Conservation (phyloP, 352 stramenopile species). For the Pythium insidiosum region DNA sequence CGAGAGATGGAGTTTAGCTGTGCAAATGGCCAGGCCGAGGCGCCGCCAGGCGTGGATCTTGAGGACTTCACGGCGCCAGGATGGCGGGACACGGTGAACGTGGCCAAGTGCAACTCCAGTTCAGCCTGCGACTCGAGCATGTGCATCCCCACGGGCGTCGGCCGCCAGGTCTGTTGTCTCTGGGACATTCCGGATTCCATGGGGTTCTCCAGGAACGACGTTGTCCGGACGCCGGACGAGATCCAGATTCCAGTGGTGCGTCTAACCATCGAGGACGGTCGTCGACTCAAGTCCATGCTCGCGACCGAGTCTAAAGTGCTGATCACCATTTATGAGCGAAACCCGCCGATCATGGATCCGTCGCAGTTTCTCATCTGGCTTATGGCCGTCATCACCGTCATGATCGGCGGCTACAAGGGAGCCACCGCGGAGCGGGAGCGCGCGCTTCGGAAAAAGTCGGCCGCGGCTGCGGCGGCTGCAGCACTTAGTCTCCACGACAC, state of each 20-base stretch:
- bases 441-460: conserved; percentile 25
- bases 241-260: conserved; percentile 68
- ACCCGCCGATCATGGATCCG: conserved; percentile 45
- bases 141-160: conserved; percentile 50
- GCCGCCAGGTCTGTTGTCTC: conserved; percentile 61
- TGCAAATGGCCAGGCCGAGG: conserved; percentile 32
- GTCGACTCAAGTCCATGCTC: conserved; percentile 37
- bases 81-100: conserved; percentile 32
- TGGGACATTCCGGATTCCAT: conserved; percentile 76
- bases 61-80: conserved; percentile 12
- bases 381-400: conserved; percentile 62
- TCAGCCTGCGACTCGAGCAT: conserved; percentile 39
- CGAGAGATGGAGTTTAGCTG: conserved; percentile 54
- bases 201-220: conserved; percentile 32
- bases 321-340: conserved; percentile 60
- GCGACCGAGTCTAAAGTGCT: conserved; percentile 18
- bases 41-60: conserved; percentile 13
- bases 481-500: not conserved
- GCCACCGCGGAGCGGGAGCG: conserved; percentile 56
- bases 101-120: conserved; percentile 29
- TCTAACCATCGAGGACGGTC: conserved; percentile 49
- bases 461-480: not conserved
- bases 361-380: conserved; percentile 71
- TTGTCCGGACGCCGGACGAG: conserved; percentile 24
- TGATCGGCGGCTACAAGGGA: conserved; percentile 67